Base-by-base conservation (phyloP, 148 eudicot genomes). In the Persicaria tinctoria region DNA sequence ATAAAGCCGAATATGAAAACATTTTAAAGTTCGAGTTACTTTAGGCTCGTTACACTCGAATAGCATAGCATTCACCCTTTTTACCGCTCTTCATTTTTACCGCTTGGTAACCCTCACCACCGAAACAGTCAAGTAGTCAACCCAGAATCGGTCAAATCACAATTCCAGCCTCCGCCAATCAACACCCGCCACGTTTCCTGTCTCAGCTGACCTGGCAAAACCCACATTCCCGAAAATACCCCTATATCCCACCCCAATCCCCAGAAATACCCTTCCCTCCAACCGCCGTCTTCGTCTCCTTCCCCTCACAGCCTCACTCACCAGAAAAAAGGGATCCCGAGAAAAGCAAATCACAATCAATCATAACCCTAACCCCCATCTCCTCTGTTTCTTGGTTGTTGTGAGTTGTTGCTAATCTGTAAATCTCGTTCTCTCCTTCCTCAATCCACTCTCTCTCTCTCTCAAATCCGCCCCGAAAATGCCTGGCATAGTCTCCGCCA, bases 401-500 rank as follows among this genome's bases (percentile, higher is more conserved):
- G 38, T 32, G 38, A 32, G 47, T 12, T 44, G 47, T 44, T 66
- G 13, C 1, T 44, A 17, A 66, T 13, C 41, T 41, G 48, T 66
- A 66, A 66, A 66, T 66, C 70, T 66, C 70, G 14, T 66, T 66
- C 46, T 41, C 70, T 5, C 5, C 70, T 60, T 20, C 66, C 10
- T 32, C 38, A 32, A 32, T 32, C 38, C 38, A 32, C 32, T 27
- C 38, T 32, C 10, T 41, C 10, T 8, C 41, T 20, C 5, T 9
- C 66, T 32, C 38, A 32, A 32, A 60, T 60, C 4, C 12, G 13
- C 32, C 9, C 1, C 49, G 32, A 54, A 56, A 23, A 89, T 89
- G 92, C 92, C 92, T 46, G 92, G 92, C 6, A 74, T 88, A 54
- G 91, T 88, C 32, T 85, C 91, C 6, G 86, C 85, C 8, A 85